Base-by-base conservation (phyloP, 116 monocot species). In the Iris pallida region DNA sequence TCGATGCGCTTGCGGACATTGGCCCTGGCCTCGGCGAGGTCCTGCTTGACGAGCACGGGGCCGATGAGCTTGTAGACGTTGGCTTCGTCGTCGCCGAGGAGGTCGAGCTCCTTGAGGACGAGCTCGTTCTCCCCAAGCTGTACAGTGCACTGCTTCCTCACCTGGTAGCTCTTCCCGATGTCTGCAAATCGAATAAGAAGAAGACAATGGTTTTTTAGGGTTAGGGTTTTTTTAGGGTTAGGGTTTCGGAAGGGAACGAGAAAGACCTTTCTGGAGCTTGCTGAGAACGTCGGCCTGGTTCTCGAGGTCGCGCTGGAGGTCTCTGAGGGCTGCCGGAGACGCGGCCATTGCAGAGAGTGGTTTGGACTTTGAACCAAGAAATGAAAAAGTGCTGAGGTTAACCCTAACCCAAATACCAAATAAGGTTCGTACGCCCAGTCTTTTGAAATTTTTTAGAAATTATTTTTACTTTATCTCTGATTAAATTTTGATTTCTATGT, bases 101-200 rank as follows among this genome's bases (percentile, higher is more conserved):
- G 43, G 44, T 95, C 89, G 59, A 95, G 42, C 61, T 95, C 90
- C 81, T 91, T 91, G 76, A 91, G 80, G 14, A 95, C 95, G 64
- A 95, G 91, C 71, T 95, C 91, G 74, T 95, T 95, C 82, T 95
- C 95, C 10, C 95, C 91, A 5, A 95, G 84, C 78, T 95, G 95
- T 69, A 95, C 86, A 17, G 92, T 91, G 81, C 91, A 91, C 84
- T 95, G 91, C 84, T 91, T 95, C 66, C 91, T 61, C 65, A 95
- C 82, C 82, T 95, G 89, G 53, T 95, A 86, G 68, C 89, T 91
- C 86, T 91, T 95, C 14, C 80, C 74, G n/a, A 91, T 83, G 54
- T 95, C 94, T 94, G 74, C n/a, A 51, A 42, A 12, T 20, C 17
- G 12, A 59, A 63, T 6, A 14, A 56, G 10, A 15, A 46, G 41